A percentile compares a stretch with the other conserved stretches of the same genome.
Conservation (phyloP, 2,329 filamentous ascomycete genomes). For the Hypoxylon sp. region DNA sequence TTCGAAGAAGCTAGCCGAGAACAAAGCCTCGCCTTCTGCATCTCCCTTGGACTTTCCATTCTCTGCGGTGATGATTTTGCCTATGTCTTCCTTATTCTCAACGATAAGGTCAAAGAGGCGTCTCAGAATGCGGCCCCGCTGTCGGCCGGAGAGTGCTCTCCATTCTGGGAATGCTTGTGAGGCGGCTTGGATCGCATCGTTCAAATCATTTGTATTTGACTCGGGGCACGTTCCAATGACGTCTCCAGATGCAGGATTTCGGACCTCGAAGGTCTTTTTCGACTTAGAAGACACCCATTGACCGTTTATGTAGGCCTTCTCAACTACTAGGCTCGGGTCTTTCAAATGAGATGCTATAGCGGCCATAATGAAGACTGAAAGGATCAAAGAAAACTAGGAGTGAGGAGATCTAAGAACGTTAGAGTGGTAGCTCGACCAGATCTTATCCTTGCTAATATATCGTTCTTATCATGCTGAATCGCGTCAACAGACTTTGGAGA, state of each 20-base stretch:
- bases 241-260: constrained; percentile 76
- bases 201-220: constrained; percentile 74
- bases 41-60: constrained; percentile 76
- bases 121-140: constrained; percentile 70
- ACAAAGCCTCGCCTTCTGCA: constrained; percentile 68
- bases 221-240: constrained; percentile 79
- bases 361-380: constrained; percentile 9
- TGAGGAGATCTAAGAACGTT: no score
- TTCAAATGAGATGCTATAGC: constrained; percentile 58
- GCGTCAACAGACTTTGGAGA: no score
- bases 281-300: constrained; percentile 79
- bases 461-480: no score
- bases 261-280: constrained; percentile 79
- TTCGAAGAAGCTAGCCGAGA: constrained; percentile 69
- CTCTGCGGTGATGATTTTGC: constrained; percentile 76
- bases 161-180: constrained; percentile 72
- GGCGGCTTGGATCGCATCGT: constrained; percentile 77
- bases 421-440: no score
- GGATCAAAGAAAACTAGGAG: no score
- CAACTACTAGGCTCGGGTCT: constrained; percentile 70
- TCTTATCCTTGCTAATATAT: no score
- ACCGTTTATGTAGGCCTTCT: constrained; percentile 75
- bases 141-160: constrained; percentile 68
- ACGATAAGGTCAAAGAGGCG: constrained; percentile 75
- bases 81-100: constrained; percentile 74